These are phyloP conservation scores for Ogataea paradorogensis DNA, from an alignment of 805 yeast species.

Conservation along the genomic window DNA sequence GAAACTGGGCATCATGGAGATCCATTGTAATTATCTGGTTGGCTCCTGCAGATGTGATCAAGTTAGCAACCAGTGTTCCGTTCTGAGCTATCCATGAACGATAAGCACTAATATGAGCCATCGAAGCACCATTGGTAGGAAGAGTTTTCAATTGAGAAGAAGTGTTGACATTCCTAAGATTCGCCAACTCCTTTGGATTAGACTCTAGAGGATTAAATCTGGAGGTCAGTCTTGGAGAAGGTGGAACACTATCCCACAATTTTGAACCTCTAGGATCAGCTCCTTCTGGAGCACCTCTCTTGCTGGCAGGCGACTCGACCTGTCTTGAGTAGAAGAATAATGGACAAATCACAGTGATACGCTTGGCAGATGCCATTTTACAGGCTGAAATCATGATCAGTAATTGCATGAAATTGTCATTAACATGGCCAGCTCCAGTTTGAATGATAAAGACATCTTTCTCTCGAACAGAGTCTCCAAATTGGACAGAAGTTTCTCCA, in stretches of 20 bases:
- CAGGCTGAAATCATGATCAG: conserved; percentile 87
- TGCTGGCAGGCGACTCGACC: conserved; percentile 85
- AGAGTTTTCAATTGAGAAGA: conserved; percentile 12
- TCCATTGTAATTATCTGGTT: conserved; percentile 98
- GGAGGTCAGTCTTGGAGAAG: conserved; percentile 43
- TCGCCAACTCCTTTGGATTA: conserved; percentile 14
- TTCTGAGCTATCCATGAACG: conserved; percentile 95
- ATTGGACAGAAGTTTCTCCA: conserved; percentile 89
- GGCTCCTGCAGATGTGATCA: conserved; percentile 90
- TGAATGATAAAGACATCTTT: conserved; percentile 93
- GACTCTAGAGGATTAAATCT: conserved; percentile 22
- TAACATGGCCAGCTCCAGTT: conserved; percentile 83
- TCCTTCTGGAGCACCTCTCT: conserved; percentile 67
- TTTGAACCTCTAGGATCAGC: conserved; percentile 21
- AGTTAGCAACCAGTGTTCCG: conserved; percentile 86
- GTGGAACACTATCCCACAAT: conserved; percentile 42
- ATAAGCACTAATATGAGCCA: conserved; percentile 56
- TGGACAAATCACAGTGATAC: conserved; percentile 90
- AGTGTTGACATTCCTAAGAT: conserved; percentile 5
- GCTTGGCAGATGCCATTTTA: conserved; percentile 82
- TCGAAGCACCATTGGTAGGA: conserved; percentile 22
- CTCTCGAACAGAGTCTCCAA: conserved; percentile 87
- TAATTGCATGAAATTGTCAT: conserved; percentile 81
- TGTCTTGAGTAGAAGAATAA: conserved; percentile 94
- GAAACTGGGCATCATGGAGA: conserved; percentile 95